Evolutionary conservation across 2,329 filamentous ascomycete genomes (phyloP).

Genomic region (Penicillium digitatum): DNA sequence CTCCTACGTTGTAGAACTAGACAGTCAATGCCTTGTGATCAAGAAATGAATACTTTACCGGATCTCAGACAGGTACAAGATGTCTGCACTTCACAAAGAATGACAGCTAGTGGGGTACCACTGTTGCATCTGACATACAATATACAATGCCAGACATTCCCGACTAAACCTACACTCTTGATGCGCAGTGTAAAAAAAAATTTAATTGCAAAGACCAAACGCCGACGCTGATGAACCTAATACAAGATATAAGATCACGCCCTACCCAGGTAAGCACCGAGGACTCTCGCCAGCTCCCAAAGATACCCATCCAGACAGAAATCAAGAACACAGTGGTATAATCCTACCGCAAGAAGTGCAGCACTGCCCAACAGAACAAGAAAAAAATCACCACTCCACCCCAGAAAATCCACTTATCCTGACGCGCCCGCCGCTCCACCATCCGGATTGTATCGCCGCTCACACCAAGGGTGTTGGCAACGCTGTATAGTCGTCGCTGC

Average conservation of each 20-base stretch:
- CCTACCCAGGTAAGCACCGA: neutral
- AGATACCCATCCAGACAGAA: neutral
- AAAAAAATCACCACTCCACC: conserved; percentile 82
- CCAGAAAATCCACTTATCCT: conserved; percentile 99
- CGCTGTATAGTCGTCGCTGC: conserved; percentile 82
- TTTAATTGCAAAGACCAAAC: conserved; percentile 20
- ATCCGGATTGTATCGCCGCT: conserved; percentile 95
- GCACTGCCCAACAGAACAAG: conserved; percentile 82
- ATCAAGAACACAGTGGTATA: neutral
- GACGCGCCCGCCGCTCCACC: conserved; percentile 84
- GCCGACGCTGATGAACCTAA: conserved; percentile 30
- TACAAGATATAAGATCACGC: conserved; percentile 12
- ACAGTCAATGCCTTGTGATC: neutral
- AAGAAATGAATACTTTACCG: neutral
- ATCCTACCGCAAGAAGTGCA: conserved; percentile 71
- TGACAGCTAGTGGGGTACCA: neutral
- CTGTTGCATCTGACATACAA: neutral
- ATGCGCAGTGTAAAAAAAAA: conserved; percentile 3
- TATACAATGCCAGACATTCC: conserved; percentile 1
- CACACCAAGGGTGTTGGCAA: conserved; percentile 88
- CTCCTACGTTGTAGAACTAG: too few relatives aligned
- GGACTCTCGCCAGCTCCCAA: neutral
- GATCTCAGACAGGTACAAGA: neutral
- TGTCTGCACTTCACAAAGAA: neutral
- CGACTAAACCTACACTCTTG: neutral